Evolutionary conservation across 108 stramenopile genomes (phyloP).

Genomic region (Nitzschia sp.): DNA sequence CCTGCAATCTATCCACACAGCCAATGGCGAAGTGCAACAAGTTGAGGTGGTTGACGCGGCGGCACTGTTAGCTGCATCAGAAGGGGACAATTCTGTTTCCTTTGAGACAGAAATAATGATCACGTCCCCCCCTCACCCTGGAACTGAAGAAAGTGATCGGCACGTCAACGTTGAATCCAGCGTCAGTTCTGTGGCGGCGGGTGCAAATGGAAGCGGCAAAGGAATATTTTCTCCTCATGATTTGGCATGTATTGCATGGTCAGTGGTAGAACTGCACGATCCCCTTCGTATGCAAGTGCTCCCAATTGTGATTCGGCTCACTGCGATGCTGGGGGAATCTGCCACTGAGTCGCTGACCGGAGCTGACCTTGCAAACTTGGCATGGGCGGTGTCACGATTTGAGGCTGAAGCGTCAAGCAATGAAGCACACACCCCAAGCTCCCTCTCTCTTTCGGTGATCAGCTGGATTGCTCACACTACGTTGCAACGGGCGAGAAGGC

Average conservation of each 20-base stretch:
- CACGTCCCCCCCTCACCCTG: background rate
- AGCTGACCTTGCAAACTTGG: conserved; percentile 52
- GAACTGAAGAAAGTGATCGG: background rate
- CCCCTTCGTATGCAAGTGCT: conserved; percentile 35
- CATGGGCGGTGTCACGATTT: conserved; percentile 50
- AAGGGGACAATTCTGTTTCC: background rate
- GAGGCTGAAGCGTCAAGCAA: conserved; percentile 4
- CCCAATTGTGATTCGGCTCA: conserved; percentile 28
- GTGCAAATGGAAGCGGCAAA: background rate
- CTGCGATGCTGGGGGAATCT: conserved; percentile 30
- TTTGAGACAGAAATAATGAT: conserved; percentile 28
- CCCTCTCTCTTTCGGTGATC: conserved; percentile 15
- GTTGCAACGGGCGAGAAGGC: background rate
- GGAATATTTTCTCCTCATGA: conserved; percentile 43
- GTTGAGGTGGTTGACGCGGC: conserved; percentile 51
- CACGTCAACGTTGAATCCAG: background rate
- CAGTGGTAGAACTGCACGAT: conserved; percentile 58
- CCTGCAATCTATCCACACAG: conserved; percentile 2
- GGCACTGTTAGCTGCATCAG: conserved; percentile 27
- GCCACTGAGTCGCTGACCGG: conserved; percentile 26
- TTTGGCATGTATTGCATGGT: conserved; percentile 61
- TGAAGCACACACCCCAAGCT: background rate
- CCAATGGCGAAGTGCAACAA: conserved; percentile 17
- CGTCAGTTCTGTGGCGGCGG: background rate
- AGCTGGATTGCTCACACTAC: conserved; percentile 36